Percentiles rank a stretch among this genome's conserved stretches.
Conservation (phyloP, 306 rosid species). For the Argentina anserina region DNA sequence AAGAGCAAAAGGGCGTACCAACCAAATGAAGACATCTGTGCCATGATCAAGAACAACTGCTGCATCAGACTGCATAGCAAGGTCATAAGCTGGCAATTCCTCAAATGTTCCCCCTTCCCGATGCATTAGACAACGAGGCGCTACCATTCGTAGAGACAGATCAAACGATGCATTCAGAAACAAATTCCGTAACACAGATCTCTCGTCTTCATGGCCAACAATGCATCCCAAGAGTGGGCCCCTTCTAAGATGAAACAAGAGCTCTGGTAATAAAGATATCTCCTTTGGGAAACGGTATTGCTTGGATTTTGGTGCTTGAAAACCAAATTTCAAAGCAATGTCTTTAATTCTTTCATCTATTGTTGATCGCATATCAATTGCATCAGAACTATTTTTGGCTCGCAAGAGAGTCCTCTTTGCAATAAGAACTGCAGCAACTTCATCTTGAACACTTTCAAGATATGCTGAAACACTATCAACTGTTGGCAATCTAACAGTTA, state of each 20-base stretch:
- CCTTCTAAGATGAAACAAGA: slow-evolving; percentile 80
- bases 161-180: slow-evolving; percentile 89
- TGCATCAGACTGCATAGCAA: slow-evolving; percentile 92
- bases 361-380: slow-evolving; percentile 63
- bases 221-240: slow-evolving; percentile 88
- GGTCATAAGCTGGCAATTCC: slow-evolving; percentile 92
- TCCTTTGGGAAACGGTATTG: slow-evolving; percentile 74
- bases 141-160: slow-evolving; percentile 88
- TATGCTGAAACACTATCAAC: slow-evolving; percentile 75
- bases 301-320: slow-evolving; percentile 73
- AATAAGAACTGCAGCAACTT: slow-evolving; percentile 76
- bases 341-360: slow-evolving; percentile 88
- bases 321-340: slow-evolving; percentile 69
- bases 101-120: slow-evolving; percentile 89
- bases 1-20: slow-evolving; percentile 49
- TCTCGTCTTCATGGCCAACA: slow-evolving; percentile 96
- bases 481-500: slow-evolving; percentile 71
- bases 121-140: slow-evolving; percentile 95
- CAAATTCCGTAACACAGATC: slow-evolving; percentile 77
- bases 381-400: slow-evolving; percentile 61
- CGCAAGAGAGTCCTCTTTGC: slow-evolving; percentile 78
- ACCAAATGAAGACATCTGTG: slow-evolving; percentile 91
- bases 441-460: slow-evolving; percentile 85
- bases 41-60: slow-evolving; percentile 97
- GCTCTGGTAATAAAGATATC: slow-evolving; percentile 76